A percentile compares a stretch with the other conserved stretches of the same genome.
Evolutionary conservation across 495 filamentous ascomycete genomes (phyloP).

Genomic region (Aspergillus taichungensis): DNA sequence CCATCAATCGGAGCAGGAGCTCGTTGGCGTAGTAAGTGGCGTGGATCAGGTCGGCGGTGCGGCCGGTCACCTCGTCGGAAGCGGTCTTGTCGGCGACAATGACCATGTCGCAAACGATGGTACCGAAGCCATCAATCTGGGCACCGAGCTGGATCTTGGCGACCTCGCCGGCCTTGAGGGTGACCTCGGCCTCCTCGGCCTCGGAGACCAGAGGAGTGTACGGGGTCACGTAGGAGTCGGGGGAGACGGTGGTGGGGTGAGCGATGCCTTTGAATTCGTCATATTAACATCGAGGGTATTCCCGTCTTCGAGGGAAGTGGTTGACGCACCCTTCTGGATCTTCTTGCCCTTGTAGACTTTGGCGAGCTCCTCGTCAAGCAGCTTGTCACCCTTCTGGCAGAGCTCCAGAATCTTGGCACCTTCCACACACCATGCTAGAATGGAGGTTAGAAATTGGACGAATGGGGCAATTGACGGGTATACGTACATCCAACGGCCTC

Average conservation of each 20-base stretch:
- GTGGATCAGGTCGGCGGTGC: conserved; percentile 76
- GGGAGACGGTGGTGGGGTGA: conserved; percentile 94
- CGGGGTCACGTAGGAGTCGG: conserved; percentile 87
- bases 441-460: conserved; percentile 14
- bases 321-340: conserved; percentile 66
- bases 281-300: conserved; percentile 7
- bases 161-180: conserved; percentile 73
- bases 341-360: conserved; percentile 99
- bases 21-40: conserved; percentile 95
- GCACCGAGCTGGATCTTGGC: conserved; percentile 96
- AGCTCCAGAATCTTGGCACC: conserved; percentile 86
- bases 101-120: conserved; percentile 92
- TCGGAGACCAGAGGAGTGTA: conserved; percentile 89
- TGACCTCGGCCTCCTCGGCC: conserved; percentile 66
- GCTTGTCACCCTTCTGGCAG: conserved; percentile 91
- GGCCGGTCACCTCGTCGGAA: conserved; percentile 56
- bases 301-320: background rate
- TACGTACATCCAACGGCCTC: conserved; percentile 63
- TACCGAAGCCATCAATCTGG: conserved; percentile 94
- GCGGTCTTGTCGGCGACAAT: conserved; percentile 42
- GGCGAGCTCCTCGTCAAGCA: conserved; percentile 82
- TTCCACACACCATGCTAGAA: conserved; percentile 63
- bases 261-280: conserved; percentile 53
- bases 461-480: background rate
- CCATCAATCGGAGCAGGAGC: conserved; percentile 79